Evolutionary conservation across 805 yeast species (phyloP).

Genomic region (Saccharomycopsis synnaedendra): DNA sequence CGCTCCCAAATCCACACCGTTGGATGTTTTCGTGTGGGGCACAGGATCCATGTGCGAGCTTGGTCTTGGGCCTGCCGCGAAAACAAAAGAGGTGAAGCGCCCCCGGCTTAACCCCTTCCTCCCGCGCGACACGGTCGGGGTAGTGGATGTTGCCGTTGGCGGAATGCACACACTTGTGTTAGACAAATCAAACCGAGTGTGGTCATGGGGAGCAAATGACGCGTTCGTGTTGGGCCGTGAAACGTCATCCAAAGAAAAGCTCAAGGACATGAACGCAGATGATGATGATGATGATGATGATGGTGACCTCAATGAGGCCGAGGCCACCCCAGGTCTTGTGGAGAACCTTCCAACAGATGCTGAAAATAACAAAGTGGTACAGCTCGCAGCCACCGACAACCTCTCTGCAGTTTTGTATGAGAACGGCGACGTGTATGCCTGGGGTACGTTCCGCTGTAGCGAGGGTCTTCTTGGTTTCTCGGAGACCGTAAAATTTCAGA

Average conservation of each 20-base stretch:
- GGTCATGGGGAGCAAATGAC: slow-evolving; percentile 99
- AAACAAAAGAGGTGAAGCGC: slow-evolving; percentile 86
- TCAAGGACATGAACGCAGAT: slow-evolving; percentile 57
- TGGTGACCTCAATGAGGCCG: slow-evolving; percentile 79
- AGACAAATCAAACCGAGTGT: slow-evolving; percentile 63
- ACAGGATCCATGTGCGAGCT: slow-evolving; percentile 96
- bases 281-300: slow-evolving; percentile 49
- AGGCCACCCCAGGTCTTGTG: slow-evolving; percentile 79
- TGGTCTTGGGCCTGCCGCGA: slow-evolving; percentile 93
- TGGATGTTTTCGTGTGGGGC: slow-evolving; percentile 90
- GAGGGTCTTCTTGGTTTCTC: slow-evolving; percentile 86
- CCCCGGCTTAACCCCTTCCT: slow-evolving; percentile 84
- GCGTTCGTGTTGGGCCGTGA: slow-evolving; percentile 86
- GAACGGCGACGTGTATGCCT: slow-evolving; percentile 84
- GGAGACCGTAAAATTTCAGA: slow-evolving; percentile 52
- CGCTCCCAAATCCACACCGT: slow-evolving; percentile 43
- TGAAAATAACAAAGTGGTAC: slow-evolving; percentile 47
- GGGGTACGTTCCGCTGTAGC: slow-evolving; percentile 95
- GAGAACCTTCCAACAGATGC: slow-evolving; percentile 43
- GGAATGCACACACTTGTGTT: slow-evolving; percentile 91
- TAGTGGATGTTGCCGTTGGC: slow-evolving; percentile 86
- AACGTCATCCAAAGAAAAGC: slow-evolving; percentile 54
- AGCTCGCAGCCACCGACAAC: slow-evolving; percentile 86
- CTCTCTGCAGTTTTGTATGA: slow-evolving; percentile 69
- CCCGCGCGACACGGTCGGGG: slow-evolving; percentile 46